Evolutionary conservation across 441 rosid genomes (phyloP), one percentile per base, ranked within the genome.

Genomic region (Codiaeum variegatum): DNA sequence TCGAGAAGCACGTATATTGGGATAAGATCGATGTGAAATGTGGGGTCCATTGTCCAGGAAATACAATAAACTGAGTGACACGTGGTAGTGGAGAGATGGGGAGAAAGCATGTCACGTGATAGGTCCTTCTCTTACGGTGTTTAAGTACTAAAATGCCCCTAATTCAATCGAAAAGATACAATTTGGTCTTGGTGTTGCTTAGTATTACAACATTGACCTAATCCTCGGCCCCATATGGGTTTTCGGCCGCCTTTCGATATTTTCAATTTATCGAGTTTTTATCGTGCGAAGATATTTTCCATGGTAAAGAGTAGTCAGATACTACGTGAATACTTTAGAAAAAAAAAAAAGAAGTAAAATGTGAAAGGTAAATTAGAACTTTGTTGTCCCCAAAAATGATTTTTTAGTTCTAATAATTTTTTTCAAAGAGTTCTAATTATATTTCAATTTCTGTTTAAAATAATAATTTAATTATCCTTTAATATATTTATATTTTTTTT

Each of bases 11-110:
- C 83, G 86, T 73, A 28, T n/a, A 49, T 71, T 62, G 23, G 66
- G 94, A 88, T 91, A 90, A 89, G 94, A 69, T 78, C 78, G 77
- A 78, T 29, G 66, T 54, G 84, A 62, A 9, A 58, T 31, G 75
- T 63, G 77, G 91, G 91, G 66, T 81, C 92, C 69, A 3, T 0
- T 61, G 73, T 38, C 15, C 69, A 72, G 46, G 40, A 8, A 26
- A 15, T 71, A 13, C 3, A 0, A 2, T 6, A 29, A 1, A 1
- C 13, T 1, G 26, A 6, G 0, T 2, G 75, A 73, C 81, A 80
- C 82, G 84, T 84, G 85, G 74, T 71, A 2, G 0, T 5, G 3
- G 72, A 31, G 0, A 64, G 70, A 65, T 72, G 73, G 11, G 11
- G 44, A 3, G 7, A 24, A 67, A 67, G 23, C 63, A 5, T 71